These are phyloP conservation scores for Aspergillus bertholletiae DNA, from an alignment of 495 filamentous ascomycete genomes.

Conservation along the genomic window DNA sequence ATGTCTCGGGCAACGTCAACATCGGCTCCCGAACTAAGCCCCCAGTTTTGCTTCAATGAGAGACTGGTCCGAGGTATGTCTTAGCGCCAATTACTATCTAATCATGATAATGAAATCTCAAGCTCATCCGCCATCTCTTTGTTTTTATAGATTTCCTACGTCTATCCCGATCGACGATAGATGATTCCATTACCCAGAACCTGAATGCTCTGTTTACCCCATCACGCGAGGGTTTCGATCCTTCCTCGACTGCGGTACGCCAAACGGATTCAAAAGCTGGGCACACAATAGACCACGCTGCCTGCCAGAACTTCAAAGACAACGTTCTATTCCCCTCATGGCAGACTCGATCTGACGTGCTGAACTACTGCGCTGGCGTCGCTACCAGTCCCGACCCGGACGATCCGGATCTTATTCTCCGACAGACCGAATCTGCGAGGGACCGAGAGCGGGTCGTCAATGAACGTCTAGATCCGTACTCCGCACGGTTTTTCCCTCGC, in stretches of 20 bases:
- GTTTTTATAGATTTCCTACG: conserved; percentile 78
- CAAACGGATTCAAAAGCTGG: conserved; percentile 39
- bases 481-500: conserved; percentile 74
- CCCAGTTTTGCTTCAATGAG: conserved; percentile 93
- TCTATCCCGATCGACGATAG: conserved; percentile 76
- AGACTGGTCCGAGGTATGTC: conserved; percentile 71
- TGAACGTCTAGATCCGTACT: conserved; percentile 91
- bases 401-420: conserved; percentile 72
- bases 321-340: conserved; percentile 84
- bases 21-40: conserved; percentile 63
- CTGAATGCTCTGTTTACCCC: conserved; percentile 88
- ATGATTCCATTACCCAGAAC: conserved; percentile 91
- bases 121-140: neutral
- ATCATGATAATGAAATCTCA: neutral
- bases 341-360: conserved; percentile 78
- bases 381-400: conserved; percentile 84
- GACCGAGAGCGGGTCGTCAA: conserved; percentile 76
- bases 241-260: conserved; percentile 65
- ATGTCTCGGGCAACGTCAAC: conserved; percentile 61
- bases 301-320: conserved; percentile 72
- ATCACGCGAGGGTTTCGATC: conserved; percentile 67
- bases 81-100: neutral
- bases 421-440: conserved; percentile 65
- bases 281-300: conserved; percentile 50
- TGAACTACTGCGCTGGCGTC: conserved; percentile 87